phyloP scores from a whole-genome alignment of 2,329 filamentous ascomycete genomes.

The Neofusicoccum parvum region DNA sequence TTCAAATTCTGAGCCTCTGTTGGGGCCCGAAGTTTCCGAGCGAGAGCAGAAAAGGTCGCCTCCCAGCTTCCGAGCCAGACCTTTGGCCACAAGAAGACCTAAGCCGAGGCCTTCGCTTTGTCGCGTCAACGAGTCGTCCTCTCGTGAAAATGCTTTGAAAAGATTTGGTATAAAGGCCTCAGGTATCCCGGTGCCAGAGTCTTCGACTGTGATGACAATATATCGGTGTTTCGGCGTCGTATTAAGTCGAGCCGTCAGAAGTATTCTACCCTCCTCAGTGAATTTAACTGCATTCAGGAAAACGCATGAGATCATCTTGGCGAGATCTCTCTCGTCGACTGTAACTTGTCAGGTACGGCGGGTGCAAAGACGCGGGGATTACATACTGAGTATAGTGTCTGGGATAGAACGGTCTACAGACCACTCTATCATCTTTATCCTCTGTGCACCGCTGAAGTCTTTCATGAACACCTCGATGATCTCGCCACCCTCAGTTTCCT shows the following conservation, averaged over 20 bases:
- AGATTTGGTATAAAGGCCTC: conserved; percentile 66
- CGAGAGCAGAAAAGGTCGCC: conserved; percentile 67
- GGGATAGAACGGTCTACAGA: conserved; percentile 54
- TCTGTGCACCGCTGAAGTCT: conserved; percentile 47
- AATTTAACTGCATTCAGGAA: conserved; percentile 72
- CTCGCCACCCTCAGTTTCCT: conserved; percentile 51
- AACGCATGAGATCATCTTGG: conserved; percentile 65
- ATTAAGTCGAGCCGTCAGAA: conserved; percentile 56
- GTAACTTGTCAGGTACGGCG: conserved; percentile 23
- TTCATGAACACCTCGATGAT: conserved; percentile 51
- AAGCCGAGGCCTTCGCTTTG: conserved; percentile 69
- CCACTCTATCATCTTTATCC: conserved; percentile 54
- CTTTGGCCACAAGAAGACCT: conserved; percentile 72
- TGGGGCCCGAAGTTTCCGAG: conserved; percentile 63
- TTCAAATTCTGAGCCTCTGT: conserved; percentile 68
- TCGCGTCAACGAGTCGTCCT: conserved; percentile 68
- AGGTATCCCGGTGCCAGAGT: conserved; percentile 70
- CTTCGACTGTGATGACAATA: conserved; percentile 63
- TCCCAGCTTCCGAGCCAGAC: conserved; percentile 67
- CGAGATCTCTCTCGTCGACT: conserved; percentile 64
- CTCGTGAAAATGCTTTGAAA: conserved; percentile 70
- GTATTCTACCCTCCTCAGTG: conserved; percentile 65
- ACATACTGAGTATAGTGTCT: conserved; percentile 52
- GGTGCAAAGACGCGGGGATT: neutral
- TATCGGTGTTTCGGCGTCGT: conserved; percentile 48